Conservation (phyloP, 106 monocot species). For the Vanilla planifolia region DNA sequence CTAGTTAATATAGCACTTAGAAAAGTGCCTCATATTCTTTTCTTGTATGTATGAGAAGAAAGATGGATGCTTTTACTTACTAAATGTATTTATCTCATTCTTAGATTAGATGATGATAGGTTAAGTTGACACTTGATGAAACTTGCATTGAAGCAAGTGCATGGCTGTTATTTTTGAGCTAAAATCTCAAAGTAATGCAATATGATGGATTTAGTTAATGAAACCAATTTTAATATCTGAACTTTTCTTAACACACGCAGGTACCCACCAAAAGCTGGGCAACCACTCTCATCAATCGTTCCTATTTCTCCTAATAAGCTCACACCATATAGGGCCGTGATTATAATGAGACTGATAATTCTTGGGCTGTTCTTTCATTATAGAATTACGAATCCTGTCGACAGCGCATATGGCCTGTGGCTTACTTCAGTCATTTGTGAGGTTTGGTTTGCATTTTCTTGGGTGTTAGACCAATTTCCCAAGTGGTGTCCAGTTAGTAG, state of each 20-base stretch:
- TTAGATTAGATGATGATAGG: too few relatives aligned
- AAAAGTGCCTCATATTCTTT: too few relatives aligned
- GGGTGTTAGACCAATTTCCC: constrained; percentile 98
- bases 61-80: too few relatives aligned
- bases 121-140: too few relatives aligned
- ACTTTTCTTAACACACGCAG: constrained; percentile 27
- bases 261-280: constrained; percentile 30
- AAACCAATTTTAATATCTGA: background rate
- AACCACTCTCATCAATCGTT: constrained; percentile 68
- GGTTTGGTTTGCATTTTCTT: constrained; percentile 95
- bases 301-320: constrained; percentile 85
- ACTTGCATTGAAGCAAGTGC: too few relatives aligned
- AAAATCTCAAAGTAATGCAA: background rate
- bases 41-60: too few relatives aligned
- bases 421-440: constrained; percentile 95
- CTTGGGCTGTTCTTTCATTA: constrained; percentile 96
- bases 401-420: constrained; percentile 89
- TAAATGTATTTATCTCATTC: too few relatives aligned
- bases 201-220: background rate
- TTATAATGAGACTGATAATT: constrained; percentile 78
- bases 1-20: too few relatives aligned
- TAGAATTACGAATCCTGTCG: constrained; percentile 89
- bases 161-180: background rate
- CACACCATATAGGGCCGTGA: constrained; percentile 82
- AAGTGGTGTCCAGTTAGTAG: constrained; percentile 90